A percentile compares a stretch with the other conserved stretches of the same genome.
Conservation (phyloP, 2,329 filamentous ascomycete species). For the Arthrobotrys conoides region DNA sequence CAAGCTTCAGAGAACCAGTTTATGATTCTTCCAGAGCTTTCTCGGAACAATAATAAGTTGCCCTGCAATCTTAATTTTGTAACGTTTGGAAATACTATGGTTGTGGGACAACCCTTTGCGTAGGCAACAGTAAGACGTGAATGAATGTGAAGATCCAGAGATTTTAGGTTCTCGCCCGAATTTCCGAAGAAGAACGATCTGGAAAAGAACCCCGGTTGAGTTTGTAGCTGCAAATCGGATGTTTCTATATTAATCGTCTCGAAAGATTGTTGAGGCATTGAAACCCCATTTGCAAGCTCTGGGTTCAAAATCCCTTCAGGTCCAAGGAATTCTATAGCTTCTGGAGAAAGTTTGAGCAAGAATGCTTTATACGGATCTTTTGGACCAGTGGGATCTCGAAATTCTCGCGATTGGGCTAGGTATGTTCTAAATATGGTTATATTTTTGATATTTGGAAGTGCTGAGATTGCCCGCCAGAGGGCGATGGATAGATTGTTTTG, state of each 20-base stretch:
- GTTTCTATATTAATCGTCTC: not conserved
- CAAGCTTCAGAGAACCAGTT: constrained; percentile 5
- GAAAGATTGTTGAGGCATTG: not conserved
- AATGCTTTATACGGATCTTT: not conserved
- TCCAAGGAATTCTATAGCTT: not conserved
- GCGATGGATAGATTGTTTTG: not conserved
- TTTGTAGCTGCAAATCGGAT: not conserved
- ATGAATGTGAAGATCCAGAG: not conserved
- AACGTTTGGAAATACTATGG: constrained; percentile 7
- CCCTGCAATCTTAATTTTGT: not conserved
- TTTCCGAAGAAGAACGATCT: not conserved
- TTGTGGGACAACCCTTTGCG: not conserved
- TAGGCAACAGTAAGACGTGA: not conserved
- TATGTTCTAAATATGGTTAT: not conserved
- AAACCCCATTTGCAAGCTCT: not conserved
- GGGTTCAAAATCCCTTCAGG: not conserved
- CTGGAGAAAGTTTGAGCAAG: not conserved
- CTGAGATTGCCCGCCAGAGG: constrained; percentile 1
- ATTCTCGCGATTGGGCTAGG: no score
- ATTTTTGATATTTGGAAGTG: not conserved
- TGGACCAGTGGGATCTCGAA: not conserved
- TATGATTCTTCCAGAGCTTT: not conserved
- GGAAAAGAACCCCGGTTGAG: not conserved
- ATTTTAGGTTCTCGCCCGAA: not conserved
- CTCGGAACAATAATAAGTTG: no score